Conservation (phyloP, 371 early-diverging fungal genomes). For the Mucor racemosus region DNA sequence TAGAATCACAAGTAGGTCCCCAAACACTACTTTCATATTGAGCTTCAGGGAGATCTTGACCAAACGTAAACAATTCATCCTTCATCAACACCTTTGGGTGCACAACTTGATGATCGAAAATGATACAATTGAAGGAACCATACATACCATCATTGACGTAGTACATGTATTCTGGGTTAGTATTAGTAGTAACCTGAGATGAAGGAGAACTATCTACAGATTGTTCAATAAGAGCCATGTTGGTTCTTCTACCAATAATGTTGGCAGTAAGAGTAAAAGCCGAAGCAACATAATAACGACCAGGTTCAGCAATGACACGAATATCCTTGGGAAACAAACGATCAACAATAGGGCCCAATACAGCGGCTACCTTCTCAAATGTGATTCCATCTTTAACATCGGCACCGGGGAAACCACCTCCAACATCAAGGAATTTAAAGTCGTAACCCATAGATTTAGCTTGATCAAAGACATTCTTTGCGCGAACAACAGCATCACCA, state of each 20-base stretch:
- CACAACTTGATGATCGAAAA: constrained; percentile 93
- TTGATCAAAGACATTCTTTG: constrained; percentile 87
- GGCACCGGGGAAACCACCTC: constrained; percentile 97
- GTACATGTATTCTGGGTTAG: constrained; percentile 76
- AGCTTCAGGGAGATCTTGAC: constrained; percentile 24
- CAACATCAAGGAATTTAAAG: constrained; percentile 88
- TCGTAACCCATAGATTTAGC: constrained; percentile 78
- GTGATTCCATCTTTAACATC: constrained; percentile 75
- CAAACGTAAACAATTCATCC: constrained; percentile 54
- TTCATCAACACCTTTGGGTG: constrained; percentile 58
- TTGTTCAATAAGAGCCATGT: constrained; percentile 39
- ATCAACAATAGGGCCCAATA: constrained; percentile 82
- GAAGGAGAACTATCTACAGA: too few relatives aligned
- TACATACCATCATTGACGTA: constrained; percentile 99
- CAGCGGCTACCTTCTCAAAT: constrained; percentile 86
- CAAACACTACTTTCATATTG: constrained; percentile 79
- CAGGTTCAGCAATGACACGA: constrained; percentile 97
- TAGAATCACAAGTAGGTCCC: constrained; percentile 99
- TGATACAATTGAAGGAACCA: constrained; percentile 96
- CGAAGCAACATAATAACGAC: constrained; percentile 93
- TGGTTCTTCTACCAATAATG: constrained; percentile 87
- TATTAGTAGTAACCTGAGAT: too few relatives aligned
- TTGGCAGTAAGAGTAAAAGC: constrained; percentile 94
- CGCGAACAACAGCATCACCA: constrained; percentile 86
- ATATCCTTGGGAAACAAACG: constrained; percentile 71